Percentiles rank a stretch among this genome's conserved stretches.
Evolutionary conservation across 305 asterid genomes (phyloP).

Genomic region (Fraxinus ornus): DNA sequence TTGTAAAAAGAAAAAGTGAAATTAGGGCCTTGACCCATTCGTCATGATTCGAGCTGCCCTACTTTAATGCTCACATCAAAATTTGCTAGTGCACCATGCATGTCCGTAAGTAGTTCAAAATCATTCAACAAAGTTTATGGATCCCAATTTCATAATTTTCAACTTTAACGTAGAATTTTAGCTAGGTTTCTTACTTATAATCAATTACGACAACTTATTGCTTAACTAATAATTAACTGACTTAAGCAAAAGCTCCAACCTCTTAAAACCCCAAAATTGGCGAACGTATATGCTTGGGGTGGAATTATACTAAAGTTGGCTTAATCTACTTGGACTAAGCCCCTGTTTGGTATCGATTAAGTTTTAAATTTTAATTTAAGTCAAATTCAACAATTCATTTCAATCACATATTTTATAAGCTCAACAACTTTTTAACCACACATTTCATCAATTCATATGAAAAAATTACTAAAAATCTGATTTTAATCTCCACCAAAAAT

Average conservation of each 20-base stretch:
- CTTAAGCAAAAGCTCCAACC: not conserved
- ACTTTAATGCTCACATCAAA: not conserved
- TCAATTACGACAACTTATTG: not conserved
- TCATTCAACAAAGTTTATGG: not conserved
- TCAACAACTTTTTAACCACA: no score
- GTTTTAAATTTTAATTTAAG: no score
- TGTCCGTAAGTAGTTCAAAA: not conserved
- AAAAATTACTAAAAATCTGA: no score
- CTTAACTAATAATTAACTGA: not conserved
- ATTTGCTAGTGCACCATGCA: not conserved
- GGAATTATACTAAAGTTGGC: not conserved
- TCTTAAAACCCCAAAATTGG: not conserved
- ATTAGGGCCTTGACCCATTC: no score
- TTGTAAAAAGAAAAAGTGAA: no score
- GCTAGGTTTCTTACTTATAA: not conserved
- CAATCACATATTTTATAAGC: no score
- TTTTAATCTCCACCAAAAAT: no score
- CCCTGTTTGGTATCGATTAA: no score
- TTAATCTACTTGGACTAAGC: no score
- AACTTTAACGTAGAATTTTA: not conserved
- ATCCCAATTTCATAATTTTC: not conserved
- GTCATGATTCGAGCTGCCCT: not conserved
- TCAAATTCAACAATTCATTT: no score
- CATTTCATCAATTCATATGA: no score
- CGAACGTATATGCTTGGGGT: not conserved